Evolutionary conservation across 2,329 filamentous ascomycete species (phyloP), one percentile per base, ranked within the genome.

Genomic region (Hirsutella rhossiliensis): DNA sequence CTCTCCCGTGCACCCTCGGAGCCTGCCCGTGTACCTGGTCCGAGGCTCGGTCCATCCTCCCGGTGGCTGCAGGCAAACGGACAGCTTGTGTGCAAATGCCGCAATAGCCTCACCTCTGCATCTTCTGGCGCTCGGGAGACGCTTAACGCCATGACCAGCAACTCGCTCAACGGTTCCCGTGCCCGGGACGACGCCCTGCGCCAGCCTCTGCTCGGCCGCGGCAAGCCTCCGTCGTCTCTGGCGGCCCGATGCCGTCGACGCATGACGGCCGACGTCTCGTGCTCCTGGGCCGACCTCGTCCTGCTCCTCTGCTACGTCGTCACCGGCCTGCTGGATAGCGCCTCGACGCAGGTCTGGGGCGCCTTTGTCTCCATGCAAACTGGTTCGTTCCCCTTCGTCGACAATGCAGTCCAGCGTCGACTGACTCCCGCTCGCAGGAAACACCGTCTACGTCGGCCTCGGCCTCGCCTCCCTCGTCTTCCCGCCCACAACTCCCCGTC

Each of bases 291-390:
- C 13, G 84, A 90, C 55, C 49, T 84, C 1, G 66, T 87, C 18
- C 69, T 90, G 34, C 66, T 90, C 4, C 65, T 77, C 27, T 87
- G 82, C 62, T 89, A 88, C 58, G 64, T 85, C 50, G 82, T 88
- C 56, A 89, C 85, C 0, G 85, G 85, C 4, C 67, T 90, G 11
- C 72, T 87, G 8, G 85, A 90, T 62, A 86, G 82, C 62, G 79
- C 82, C 3, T 79, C 83, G 3, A 82, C 85, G 40, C 82, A 80
- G 45, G 82, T 83, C 37, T 89, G 83, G 80, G 82, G 84, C 12
- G 81, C 81, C 3, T 90, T 90, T 53, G 84, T 87, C 36, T 85
- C 80, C 54, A 89, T 89, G 84, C 85, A 89, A 57, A 89, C 84
- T 29, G 84, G 83, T 76, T 55, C 50, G 67, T 62, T 27, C 1